Evolutionary conservation across 2,329 filamentous ascomycete genomes (phyloP), one percentile per base, ranked within the genome.

Genomic region (Dendrostoma leiphaemia): DNA sequence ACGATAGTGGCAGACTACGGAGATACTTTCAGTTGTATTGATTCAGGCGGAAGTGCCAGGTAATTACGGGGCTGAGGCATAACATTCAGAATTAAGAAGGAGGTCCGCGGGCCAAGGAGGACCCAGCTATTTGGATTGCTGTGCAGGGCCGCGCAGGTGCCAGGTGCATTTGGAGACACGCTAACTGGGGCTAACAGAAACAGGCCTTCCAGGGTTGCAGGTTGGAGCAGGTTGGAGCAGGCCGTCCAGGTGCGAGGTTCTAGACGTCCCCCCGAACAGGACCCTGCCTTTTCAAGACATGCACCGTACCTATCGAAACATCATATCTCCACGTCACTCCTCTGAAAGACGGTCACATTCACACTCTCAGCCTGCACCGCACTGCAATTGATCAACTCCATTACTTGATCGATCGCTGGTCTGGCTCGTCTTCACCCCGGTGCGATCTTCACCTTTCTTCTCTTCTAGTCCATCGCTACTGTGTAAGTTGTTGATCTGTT

Each of bases 401-500:
- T 21, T 10, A 4, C 37, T 10, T 24, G 31, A 37, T 35, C 29
- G 10, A 9, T 37, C 28, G 45, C 32, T 48, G 19, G 45, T n/a
- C 31, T 23, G n/a, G 15, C 21, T 28, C 32, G 38, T 35, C 23
- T 26, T n/a, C 23, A 17, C 19, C 6, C 29, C 21, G 37, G 21
- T 31, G 24, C 12, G 23, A 21, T 17, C 29, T 15, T 37, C 13
- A 17, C 17, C 45, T 38, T 43, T 46, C 32, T 58, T 55, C 48
- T 49, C 48, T 58, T 56, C 53, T 50, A 21, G 48, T 52, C 56
- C 53, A 49, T 58, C 48, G 56, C 53, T 58, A 58, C 49, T 43
- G 51, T 44, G 55, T 57, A 40, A 53, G 55, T 56, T 21, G n/a
- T 34, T 15, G n/a, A n/a, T 38, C 10, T 48, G 44, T n/a, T 10